Percentiles rank a stretch among this genome's conserved stretches.
These are phyloP conservation scores for Aspergillus diversus DNA, from an alignment of 495 filamentous ascomycete genomes.

Conservation along the genomic window DNA sequence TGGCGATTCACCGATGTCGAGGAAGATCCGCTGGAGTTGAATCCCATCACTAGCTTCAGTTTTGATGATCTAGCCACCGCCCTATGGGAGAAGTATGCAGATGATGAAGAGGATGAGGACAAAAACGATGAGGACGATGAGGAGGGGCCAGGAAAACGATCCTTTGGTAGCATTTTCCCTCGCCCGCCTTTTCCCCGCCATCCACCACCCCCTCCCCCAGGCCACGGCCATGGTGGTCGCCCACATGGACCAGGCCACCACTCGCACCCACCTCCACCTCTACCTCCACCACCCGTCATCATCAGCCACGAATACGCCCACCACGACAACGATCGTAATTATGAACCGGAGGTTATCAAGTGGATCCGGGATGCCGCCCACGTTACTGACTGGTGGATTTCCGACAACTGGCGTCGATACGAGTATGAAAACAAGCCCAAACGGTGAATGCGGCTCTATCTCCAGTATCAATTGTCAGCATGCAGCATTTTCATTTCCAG, in stretches of 20 bases:
- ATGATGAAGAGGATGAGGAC: background rate
- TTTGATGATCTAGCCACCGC: constrained; percentile 37
- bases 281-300: constrained; percentile 3
- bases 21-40: constrained; percentile 44
- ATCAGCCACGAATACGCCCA: background rate
- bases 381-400: constrained; percentile 48
- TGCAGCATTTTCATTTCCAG: background rate
- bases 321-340: constrained; percentile 11
- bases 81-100: constrained; percentile 24
- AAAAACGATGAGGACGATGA: background rate
- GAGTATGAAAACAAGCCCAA: constrained; percentile 16
- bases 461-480: background rate
- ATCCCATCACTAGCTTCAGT: constrained; percentile 40
- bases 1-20: constrained; percentile 50
- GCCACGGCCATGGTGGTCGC: background rate
- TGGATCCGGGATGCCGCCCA: constrained; percentile 51
- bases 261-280: constrained; percentile 9
- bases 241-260: constrained; percentile 1
- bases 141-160: background rate
- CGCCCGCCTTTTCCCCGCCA: background rate
- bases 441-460: background rate
- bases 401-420: constrained; percentile 43
- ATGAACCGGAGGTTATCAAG: constrained; percentile 41
- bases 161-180: no score
- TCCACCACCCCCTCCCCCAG: background rate